These are phyloP conservation scores for Rubroboletus pulcherrimus DNA, from an alignment of 768 basidiomycete species.

Conservation along the genomic window DNA sequence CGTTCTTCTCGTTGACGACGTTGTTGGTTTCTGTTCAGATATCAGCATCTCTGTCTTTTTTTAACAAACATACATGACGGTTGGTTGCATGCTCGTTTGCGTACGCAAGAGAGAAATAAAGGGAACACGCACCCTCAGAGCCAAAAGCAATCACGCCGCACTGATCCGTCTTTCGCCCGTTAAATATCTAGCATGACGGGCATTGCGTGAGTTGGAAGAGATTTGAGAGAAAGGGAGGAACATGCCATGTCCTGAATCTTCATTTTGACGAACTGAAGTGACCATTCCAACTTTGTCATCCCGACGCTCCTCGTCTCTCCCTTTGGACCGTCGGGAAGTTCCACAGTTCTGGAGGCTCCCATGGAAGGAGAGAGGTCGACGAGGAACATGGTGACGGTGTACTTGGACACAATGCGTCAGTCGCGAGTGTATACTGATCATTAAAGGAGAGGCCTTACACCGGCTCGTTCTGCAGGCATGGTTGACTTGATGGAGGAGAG, in stretches of 20 bases:
- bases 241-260: slow-evolving; percentile 89
- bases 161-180: slow-evolving; percentile 89
- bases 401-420: slow-evolving; percentile 42
- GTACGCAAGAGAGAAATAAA: background rate
- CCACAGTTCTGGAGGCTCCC: slow-evolving; percentile 58
- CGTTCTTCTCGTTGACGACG: slow-evolving; percentile 52
- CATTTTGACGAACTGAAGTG: slow-evolving; percentile 81
- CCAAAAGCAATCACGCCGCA: slow-evolving; percentile 89
- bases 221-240: background rate
- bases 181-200: slow-evolving; percentile 62
- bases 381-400: slow-evolving; percentile 84
- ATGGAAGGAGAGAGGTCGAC: slow-evolving; percentile 87
- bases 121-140: slow-evolving; percentile 52
- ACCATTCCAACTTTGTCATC: slow-evolving; percentile 78
- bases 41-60: background rate
- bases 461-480: slow-evolving; percentile 80
- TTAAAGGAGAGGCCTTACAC: slow-evolving; percentile 44
- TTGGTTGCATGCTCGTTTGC: background rate
- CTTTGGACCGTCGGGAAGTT: slow-evolving; percentile 49
- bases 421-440: background rate
- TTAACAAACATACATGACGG: background rate
- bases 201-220: background rate
- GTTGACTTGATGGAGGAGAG: slow-evolving; percentile 20
- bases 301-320: slow-evolving; percentile 50
- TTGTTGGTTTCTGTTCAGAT: slow-evolving; percentile 57